These are phyloP conservation scores for Hirsutella rhossiliensis DNA, from an alignment of 2,329 filamentous ascomycete species.

Conservation along the genomic window DNA sequence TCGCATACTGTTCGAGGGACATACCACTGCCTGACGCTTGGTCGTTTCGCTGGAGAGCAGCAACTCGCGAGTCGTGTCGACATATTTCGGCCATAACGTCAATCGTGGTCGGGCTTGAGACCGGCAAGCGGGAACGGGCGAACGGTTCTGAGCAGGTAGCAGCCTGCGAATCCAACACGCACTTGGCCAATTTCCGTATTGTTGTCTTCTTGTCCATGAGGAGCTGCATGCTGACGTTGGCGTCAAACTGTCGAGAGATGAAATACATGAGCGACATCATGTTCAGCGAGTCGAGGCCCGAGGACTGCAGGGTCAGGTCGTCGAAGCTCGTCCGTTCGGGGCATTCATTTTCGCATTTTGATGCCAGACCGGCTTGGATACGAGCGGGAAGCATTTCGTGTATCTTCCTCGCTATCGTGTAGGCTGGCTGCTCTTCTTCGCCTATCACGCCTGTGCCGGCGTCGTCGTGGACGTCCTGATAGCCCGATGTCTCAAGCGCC, in stretches of 20 bases:
- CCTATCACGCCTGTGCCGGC: neutral
- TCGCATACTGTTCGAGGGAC: neutral
- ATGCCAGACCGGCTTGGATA: neutral
- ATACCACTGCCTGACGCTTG: neutral
- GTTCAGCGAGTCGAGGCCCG: slow-evolving; percentile 3
- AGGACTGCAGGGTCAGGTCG: neutral
- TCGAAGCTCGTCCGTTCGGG: neutral
- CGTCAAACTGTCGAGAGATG: slow-evolving; percentile 1
- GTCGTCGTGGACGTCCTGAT: neutral
- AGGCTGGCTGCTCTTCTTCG: slow-evolving; percentile 3
- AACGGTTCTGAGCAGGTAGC: neutral
- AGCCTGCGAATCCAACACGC: neutral
- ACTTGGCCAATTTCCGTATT: slow-evolving; percentile 1
- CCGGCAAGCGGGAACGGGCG: neutral
- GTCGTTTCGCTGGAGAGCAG: neutral
- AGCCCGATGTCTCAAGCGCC: neutral
- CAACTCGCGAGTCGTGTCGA: neutral
- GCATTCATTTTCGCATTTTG: no score
- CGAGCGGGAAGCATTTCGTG: neutral
- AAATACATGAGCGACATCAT: slow-evolving; percentile 5
- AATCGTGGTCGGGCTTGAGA: neutral
- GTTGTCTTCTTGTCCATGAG: slow-evolving; percentile 1
- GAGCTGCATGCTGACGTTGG: slow-evolving; percentile 1
- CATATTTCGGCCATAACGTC: slow-evolving; percentile 1
- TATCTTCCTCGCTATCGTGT: slow-evolving; percentile 1